phyloP scores from a whole-genome alignment of 805 yeast species.

The Allodekkera sacchari region DNA sequence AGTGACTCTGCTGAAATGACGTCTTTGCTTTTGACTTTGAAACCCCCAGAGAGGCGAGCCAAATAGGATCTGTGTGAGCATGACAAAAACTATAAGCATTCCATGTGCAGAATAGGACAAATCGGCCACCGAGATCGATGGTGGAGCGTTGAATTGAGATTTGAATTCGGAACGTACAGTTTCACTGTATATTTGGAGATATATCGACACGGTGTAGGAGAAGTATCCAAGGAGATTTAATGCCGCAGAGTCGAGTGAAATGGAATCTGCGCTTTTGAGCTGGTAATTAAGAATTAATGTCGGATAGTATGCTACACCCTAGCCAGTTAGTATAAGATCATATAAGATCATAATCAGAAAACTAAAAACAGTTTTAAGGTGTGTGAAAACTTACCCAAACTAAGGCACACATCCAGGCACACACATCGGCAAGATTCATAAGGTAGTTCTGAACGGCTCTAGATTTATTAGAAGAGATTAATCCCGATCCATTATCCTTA shows the following conservation, averaged over 20 bases:
- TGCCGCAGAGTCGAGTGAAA: slow-evolving; percentile 39
- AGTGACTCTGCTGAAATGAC: slow-evolving; percentile 17
- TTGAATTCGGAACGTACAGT: slow-evolving; percentile 25
- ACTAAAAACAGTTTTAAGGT: not conserved
- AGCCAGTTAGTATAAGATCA: slow-evolving; percentile 1
- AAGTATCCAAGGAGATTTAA: slow-evolving; percentile 41
- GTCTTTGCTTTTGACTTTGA: slow-evolving; percentile 19
- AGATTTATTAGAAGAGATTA: no score
- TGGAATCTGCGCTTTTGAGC: slow-evolving; percentile 36
- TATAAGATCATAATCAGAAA: no score
- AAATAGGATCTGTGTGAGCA: slow-evolving; percentile 29
- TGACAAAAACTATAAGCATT: slow-evolving; percentile 28
- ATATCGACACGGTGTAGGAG: slow-evolving; percentile 33
- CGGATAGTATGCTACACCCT: slow-evolving; percentile 45
- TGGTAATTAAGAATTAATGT: slow-evolving; percentile 33
- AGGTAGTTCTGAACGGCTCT: not conserved
- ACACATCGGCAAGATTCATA: slow-evolving; percentile 10
- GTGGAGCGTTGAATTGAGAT: slow-evolving; percentile 24
- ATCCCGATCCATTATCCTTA: not conserved
- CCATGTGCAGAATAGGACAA: slow-evolving; percentile 43
- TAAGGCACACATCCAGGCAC: slow-evolving; percentile 23
- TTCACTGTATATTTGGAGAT: slow-evolving; percentile 31
- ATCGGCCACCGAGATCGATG: slow-evolving; percentile 37
- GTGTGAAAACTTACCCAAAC: slow-evolving; percentile 16
- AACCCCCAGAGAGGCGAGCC: slow-evolving; percentile 29